Base-by-base conservation (phyloP, 2,329 filamentous ascomycete species). In the Stenocarpella maydis region DNA sequence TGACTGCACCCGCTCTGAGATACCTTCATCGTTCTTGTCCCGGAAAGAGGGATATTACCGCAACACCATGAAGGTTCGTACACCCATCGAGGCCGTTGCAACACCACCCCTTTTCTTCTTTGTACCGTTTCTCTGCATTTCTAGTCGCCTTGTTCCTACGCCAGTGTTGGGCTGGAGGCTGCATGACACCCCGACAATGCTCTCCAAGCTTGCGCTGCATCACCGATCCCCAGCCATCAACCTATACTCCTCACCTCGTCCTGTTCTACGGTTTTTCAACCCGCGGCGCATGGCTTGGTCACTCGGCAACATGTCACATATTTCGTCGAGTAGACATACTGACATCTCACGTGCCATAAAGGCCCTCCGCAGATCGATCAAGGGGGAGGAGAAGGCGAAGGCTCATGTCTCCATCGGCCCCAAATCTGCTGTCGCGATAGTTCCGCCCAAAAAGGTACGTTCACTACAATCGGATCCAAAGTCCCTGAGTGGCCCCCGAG, bases 381-480 rank as follows among this genome's bases (percentile, higher is more conserved):
- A 97, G 84, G 91, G 92, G 80, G 93, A 97, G 75, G 97, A 94
- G 85, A 90, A 88, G 79, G 88, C 89, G 73, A 65, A 65, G 63
- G 86, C 89, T 73, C 91, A 93, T 78, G 87, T 93, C 74, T 91
- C 92, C 69, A 92, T 97, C 74, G 90, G 91, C 19, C 91, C 92
- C 73, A 97, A 97, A 80, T 92, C 94, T 68, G 92, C 93, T 49
- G 88, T 95, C 73, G 94, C 94, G 65, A 97, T 97, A 77, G 88
- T 96, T 31, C 94, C 95, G 65, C 95, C 95, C 1, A 97, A 97
- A 82, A 97, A 97, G 90, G 94, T 97, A 80, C 75, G 84, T 84
- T 49, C 12, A 31, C 6, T 34, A 14, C 9, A 26, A 17, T 6
- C 21, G 15, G 12, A 7, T 19, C 37, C 24, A 47, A 39, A 26